Evolutionary conservation across 331 rosid species (phyloP).

Genomic region (Acacia pycnantha): DNA sequence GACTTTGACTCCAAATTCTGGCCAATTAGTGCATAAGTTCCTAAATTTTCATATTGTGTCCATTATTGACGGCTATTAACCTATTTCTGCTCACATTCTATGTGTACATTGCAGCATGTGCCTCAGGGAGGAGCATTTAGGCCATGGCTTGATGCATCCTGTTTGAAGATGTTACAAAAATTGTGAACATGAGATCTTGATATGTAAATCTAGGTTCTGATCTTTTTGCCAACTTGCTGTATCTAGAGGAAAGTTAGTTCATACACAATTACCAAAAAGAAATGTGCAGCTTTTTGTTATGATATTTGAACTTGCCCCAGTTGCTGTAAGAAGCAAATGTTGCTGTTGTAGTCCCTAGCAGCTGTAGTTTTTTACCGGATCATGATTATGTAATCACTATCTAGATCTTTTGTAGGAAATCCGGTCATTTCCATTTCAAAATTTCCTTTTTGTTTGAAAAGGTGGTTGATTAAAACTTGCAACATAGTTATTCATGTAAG

Average conservation of each 20-base stretch:
- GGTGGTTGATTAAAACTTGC: no score
- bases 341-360: neutral
- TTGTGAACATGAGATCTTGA: conserved; percentile 13
- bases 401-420: neutral
- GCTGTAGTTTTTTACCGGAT: neutral
- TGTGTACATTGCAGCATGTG: conserved; percentile 40
- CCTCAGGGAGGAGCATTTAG: conserved; percentile 39
- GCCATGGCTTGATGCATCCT: conserved; percentile 64
- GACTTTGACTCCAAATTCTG: neutral
- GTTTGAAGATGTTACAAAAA: conserved; percentile 36
- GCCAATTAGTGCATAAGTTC: conserved; percentile 4
- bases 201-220: neutral
- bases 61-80: conserved; percentile 2
- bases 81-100: neutral
- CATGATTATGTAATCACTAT: neutral
- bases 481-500: no score
- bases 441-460: no score
- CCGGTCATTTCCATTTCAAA: no score
- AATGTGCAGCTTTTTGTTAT: neutral
- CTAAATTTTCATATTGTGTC: neutral
- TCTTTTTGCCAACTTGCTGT: neutral
- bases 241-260: neutral
- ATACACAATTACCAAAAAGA: neutral
- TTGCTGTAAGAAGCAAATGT: neutral
- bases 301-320: neutral